Conservation (phyloP, 1,284 basidiomycete species). For the Austroboletus novae-zelandiae region DNA sequence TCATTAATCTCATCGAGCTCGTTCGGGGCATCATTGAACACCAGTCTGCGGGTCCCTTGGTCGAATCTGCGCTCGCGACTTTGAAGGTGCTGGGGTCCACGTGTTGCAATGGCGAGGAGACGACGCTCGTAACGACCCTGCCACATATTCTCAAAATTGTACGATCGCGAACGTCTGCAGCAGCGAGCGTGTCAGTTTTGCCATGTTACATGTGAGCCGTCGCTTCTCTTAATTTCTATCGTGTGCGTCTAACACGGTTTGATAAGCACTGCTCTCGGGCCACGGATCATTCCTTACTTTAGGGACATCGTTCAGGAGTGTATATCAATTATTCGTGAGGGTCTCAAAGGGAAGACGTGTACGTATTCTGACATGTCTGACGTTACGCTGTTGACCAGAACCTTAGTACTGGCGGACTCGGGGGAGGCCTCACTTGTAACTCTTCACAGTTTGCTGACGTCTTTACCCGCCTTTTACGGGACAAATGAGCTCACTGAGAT, state of each 20-base stretch:
- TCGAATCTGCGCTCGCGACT: constrained; percentile 53
- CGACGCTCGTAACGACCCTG: constrained; percentile 54
- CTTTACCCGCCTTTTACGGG: constrained; percentile 74
- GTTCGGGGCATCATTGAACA: constrained; percentile 49
- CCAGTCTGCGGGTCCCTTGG: constrained; percentile 39
- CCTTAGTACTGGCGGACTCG: constrained; percentile 20
- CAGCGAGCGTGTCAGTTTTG: constrained; percentile 52
- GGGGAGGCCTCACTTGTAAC: constrained; percentile 45
- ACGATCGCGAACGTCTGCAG: constrained; percentile 36
- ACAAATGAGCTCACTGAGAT: constrained; percentile 55
- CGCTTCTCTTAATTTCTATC: constrained; percentile 1
- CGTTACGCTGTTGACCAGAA: not conserved
- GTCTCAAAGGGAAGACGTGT: constrained; percentile 36
- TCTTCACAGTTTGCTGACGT: constrained; percentile 53
- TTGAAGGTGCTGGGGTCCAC: constrained; percentile 59
- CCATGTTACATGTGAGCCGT: constrained; percentile 56
- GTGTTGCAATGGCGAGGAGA: constrained; percentile 64
- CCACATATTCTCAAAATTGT: constrained; percentile 55
- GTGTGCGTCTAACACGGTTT: constrained; percentile 6
- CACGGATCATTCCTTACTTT: constrained; percentile 83
- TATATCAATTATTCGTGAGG: constrained; percentile 47
- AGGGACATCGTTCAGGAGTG: constrained; percentile 66
- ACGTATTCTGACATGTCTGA: not conserved
- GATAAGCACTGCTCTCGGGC: constrained; percentile 71
- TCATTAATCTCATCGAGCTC: constrained; percentile 51